These are phyloP conservation scores for Geotrichum restrictum DNA, from an alignment of 1,139 yeast genomes.

Conservation along the genomic window DNA sequence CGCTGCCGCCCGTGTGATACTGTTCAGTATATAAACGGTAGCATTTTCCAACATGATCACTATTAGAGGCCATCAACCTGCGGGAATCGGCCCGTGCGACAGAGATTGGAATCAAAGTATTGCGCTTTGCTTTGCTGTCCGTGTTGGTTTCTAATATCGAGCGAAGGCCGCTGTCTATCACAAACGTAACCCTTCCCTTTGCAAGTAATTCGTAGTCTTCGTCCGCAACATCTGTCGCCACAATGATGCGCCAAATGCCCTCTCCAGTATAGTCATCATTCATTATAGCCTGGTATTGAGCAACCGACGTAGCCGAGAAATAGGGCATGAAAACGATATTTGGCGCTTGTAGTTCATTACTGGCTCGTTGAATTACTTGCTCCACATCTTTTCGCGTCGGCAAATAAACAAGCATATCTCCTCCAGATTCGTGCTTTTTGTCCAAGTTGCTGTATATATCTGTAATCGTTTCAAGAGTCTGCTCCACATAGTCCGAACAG, in stretches of 20 bases:
- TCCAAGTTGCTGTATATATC: conserved; percentile 62
- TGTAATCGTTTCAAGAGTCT: conserved; percentile 67
- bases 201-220: conserved; percentile 15
- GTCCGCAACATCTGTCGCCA: conserved; percentile 80
- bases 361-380: conserved; percentile 52
- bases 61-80: conserved; percentile 52
- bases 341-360: conserved; percentile 30
- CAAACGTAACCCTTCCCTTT: conserved; percentile 12
- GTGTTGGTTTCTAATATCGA: conserved; percentile 5
- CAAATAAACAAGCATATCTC: conserved; percentile 71
- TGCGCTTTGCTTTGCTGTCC: conserved; percentile 3
- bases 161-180: conserved; percentile 18
- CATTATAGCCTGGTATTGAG: conserved; percentile 16
- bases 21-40: conserved; percentile 83
- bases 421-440: conserved; percentile 63
- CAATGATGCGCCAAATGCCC: conserved; percentile 74
- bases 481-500: conserved; percentile 70
- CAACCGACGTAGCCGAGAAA: conserved; percentile 21
- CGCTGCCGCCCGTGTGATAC: conserved; percentile 72
- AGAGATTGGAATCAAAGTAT: conserved; percentile 24
- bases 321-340: conserved; percentile 58
- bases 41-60: conserved; percentile 59
- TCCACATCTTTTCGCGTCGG: conserved; percentile 90
- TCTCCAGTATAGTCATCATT: conserved; percentile 52
- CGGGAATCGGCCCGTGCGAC: conserved; percentile 25